Conservation (phyloP, 352 stramenopile species). For the Globisporangium viniferum region DNA sequence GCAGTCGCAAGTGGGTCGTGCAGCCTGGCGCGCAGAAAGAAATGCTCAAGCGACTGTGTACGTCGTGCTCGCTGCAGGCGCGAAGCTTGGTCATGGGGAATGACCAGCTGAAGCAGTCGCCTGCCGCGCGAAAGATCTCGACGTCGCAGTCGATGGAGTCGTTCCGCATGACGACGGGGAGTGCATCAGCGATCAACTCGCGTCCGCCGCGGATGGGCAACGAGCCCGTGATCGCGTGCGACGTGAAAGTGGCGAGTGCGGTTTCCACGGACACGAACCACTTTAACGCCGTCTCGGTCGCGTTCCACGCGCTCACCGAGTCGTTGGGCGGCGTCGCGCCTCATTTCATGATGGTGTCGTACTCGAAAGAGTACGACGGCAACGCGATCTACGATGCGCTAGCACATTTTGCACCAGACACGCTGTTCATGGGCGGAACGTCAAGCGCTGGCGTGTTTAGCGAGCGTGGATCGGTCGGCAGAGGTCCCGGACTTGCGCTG, state of each 20-base stretch:
- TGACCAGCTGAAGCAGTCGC: conserved; percentile 21
- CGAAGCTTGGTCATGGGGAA: conserved; percentile 49
- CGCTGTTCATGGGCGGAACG: conserved; percentile 79
- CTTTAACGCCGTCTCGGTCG: conserved; percentile 41
- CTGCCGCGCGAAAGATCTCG: conserved; percentile 8
- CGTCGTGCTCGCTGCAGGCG: conserved; percentile 73
- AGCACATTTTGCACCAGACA: conserved; percentile 55
- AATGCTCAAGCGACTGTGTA: conserved; percentile 76
- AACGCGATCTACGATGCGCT: conserved; percentile 58
- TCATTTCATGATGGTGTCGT: conserved; percentile 81
- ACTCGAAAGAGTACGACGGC: conserved; percentile 62
- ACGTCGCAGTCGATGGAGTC: conserved; percentile 14
- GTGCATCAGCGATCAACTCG: neutral
- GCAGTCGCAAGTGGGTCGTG: conserved; percentile 79
- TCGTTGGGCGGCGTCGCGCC: conserved; percentile 58
- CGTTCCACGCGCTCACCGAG: conserved; percentile 55
- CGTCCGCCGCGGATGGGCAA: conserved; percentile 5
- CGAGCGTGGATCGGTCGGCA: conserved; percentile 32
- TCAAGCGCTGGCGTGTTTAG: conserved; percentile 69
- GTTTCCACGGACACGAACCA: conserved; percentile 63
- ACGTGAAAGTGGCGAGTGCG: conserved; percentile 73
- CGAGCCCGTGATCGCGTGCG: conserved; percentile 19
- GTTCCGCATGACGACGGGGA: conserved; percentile 20
- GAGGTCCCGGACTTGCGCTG: conserved; percentile 46
- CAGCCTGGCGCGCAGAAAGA: conserved; percentile 53